Conservation (phyloP, 2,329 filamentous ascomycete genomes). For the Pseudogymnoascus sp. region DNA sequence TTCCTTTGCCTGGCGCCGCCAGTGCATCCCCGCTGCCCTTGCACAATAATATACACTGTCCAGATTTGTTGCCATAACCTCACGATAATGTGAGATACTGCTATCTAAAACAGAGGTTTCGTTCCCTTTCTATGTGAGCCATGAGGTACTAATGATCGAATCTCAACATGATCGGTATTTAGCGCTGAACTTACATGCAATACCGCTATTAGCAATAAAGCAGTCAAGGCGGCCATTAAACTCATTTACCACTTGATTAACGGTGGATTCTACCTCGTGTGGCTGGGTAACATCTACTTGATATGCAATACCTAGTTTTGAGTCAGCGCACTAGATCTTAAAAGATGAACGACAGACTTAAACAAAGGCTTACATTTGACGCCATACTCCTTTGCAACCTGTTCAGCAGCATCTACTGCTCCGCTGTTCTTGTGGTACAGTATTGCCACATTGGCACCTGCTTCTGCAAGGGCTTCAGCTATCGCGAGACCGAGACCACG, state of each 20-base stretch:
- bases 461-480: conserved; percentile 33
- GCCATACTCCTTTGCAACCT: background rate
- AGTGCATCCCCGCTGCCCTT: conserved; percentile 57
- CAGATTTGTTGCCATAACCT: conserved; percentile 59
- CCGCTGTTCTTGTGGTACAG: background rate
- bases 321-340: background rate
- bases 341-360: conserved; percentile 16
- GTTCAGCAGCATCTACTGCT: too few species aligned
- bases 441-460: conserved; percentile 32
- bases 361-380: background rate
- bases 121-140: conserved; percentile 34
- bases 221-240: conserved; percentile 58
- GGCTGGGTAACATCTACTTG: background rate
- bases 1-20: conserved; percentile 27
- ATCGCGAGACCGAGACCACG: conserved; percentile 35
- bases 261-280: conserved; percentile 29
- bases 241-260: conserved; percentile 53
- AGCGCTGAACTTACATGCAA: conserved; percentile 33
- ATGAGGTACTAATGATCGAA: too few species aligned
- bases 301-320: background rate
- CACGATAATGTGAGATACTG: conserved; percentile 20
- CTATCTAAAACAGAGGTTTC: conserved; percentile 13
- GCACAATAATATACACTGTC: conserved; percentile 59
- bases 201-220: conserved; percentile 63
- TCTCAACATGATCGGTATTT: too few species aligned